Evolutionary conservation across 257 asterid genomes (phyloP), one percentile per base, ranked within the genome.

Genomic region (Petrea volubilis): DNA sequence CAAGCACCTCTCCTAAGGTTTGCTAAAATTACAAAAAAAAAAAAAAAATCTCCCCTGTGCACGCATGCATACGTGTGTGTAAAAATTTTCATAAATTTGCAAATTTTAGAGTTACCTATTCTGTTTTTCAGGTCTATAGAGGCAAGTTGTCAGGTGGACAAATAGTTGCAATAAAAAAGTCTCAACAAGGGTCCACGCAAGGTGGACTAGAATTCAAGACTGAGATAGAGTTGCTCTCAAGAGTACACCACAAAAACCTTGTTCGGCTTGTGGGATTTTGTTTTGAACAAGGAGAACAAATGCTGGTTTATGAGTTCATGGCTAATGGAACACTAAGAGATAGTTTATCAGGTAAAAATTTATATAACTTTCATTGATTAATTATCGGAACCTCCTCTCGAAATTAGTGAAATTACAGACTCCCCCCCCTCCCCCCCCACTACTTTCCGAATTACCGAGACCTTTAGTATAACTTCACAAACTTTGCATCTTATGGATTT

Each of bases 241-340:
- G 97, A 68, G 98, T 93, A 25, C 98, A 93, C 81, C 98, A 93
- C 84, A 93, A 93, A 75, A 89, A 91, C 79, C 96, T 93, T 23
- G 94, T 93, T 55, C 90, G 92, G 73, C 92, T 93, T n/a, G 87
- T 91, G 51, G 98, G 98, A 60, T 93, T 93, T 77, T 84, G 98
- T 74, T 91, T 93, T 56, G 98, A 93, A 75, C 97, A 89, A 78
- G 96, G 94, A 20, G 97, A 93, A 53, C 98, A 93, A 65, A 85
- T 91, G 87, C 65, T 93, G 84, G 96, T 93, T 0, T 93, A 93
- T 17, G 98, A 93, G 80, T 91, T 84, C 68, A 91, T 93, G 94
- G 70, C 90, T 17, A 91, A 85, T 71, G 98, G 98, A 62, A 84
- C 96, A 7, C 83, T 93, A 14, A 78, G 91, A 57, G 97, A 89